Evolutionary conservation across 106 monocot species (phyloP), one percentile per base, ranked within the genome.

Genomic region (Dendrobium nobile): DNA sequence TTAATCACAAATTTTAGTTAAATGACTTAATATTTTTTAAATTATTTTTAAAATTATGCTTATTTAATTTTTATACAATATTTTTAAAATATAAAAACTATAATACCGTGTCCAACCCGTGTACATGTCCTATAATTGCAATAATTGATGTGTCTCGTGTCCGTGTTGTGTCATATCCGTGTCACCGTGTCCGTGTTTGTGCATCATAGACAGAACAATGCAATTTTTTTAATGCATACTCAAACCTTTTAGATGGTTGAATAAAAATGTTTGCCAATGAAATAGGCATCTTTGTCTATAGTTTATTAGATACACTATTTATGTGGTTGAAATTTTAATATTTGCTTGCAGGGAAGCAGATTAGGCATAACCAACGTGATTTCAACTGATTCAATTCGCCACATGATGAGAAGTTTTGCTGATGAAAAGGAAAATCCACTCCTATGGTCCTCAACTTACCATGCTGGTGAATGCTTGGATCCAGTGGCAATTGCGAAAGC

Each of bases 371-470:
- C 92, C 33, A 92, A 87, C 55, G 92, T 92, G 17, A 65, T 89
- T 51, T 89, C 92, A 41, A 92, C 92, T 16, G 92, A 92, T 79
- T 92, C 92, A 70, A 92, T 92, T 59, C 83, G 92, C 20, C 92
- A 92, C 81, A 92, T 92, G 92, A 92, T 89, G 89, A 83, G 92
- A 54, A 92, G 92, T 70, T 92, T 89, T 76, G 84, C 84, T 26
- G 85, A 82, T 87, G 89, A 87, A 84, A 87, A 87, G 22, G 75
- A 92, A 77, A 92, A 89, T 65, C 92, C 89, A 8, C 85, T 92
- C 40, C 80, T 92, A 4, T 92, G 92, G 92, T 80, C 92, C 4
- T 92, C 92, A 75, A 92, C 92, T 31, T 92, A 92, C 84, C 89
- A 92, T 89, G 92, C 92, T 58, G 92, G 92, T 72, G 92, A 92